Evolutionary conservation across 495 filamentous ascomycete genomes (phyloP).

Genomic region (Lichina pygmaea): DNA sequence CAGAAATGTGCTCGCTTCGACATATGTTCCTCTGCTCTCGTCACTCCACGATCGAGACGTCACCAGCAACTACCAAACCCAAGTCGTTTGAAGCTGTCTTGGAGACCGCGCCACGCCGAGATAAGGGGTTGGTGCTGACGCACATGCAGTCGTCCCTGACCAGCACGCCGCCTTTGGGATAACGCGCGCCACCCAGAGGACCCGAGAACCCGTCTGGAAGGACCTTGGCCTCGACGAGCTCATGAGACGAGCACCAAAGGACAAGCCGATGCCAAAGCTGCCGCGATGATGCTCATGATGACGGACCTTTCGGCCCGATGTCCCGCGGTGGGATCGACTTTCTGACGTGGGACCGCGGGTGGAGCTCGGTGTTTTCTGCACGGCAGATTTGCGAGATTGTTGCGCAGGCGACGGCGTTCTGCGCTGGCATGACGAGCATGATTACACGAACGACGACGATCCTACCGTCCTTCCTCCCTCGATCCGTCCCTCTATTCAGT

Average conservation of each 20-base stretch:
- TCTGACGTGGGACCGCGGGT: background rate
- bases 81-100: too few species aligned
- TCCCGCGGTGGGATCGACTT: background rate
- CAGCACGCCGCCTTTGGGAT: constrained; percentile 97
- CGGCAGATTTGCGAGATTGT: too few species aligned
- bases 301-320: background rate
- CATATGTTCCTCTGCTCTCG: background rate
- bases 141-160: constrained; percentile 43
- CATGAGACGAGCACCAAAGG: constrained; percentile 27
- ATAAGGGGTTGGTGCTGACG: background rate
- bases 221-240: constrained; percentile 57
- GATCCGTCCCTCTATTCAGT: too few species aligned
- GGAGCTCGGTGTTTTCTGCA: background rate
- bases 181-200: constrained; percentile 50
- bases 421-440: too few species aligned
- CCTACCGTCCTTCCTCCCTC: too few species aligned
- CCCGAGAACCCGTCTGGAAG: constrained; percentile 53
- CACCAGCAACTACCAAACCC: too few species aligned
- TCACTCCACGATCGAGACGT: background rate
- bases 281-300: constrained; percentile 1
- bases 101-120: too few species aligned
- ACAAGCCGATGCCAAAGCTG: background rate
- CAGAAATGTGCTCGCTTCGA: too few species aligned
- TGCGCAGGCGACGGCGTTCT: too few species aligned
- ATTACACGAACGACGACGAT: too few species aligned